These are phyloP conservation scores for Pseudogymnoascus sp. DNA, from an alignment of 2,329 filamentous ascomycete genomes.

Conservation along the genomic window DNA sequence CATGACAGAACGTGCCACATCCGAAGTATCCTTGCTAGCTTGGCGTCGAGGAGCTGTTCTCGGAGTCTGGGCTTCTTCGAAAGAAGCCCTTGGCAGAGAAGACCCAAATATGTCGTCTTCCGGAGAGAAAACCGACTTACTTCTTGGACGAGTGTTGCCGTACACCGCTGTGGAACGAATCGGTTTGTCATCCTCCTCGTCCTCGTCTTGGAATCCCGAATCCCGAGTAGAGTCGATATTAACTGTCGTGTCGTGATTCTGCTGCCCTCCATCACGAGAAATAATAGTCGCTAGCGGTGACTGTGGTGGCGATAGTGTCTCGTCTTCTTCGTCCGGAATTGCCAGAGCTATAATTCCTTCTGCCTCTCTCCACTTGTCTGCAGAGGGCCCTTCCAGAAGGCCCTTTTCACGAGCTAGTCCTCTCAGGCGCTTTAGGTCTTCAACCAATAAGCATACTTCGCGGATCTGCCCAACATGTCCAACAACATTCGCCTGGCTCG, in stretches of 20 bases:
- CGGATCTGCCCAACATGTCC: conserved; percentile 78
- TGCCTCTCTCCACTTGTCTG: conserved; percentile 67
- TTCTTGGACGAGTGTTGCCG: conserved; percentile 40
- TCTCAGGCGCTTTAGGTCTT: conserved; percentile 72
- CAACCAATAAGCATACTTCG: conserved; percentile 73
- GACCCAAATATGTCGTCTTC: conserved; percentile 59
- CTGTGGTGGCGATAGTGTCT: conserved; percentile 22
- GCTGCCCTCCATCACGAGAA: neutral
- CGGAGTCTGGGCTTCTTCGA: neutral
- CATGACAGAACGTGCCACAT: conserved; percentile 53
- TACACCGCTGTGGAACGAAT: conserved; percentile 42
- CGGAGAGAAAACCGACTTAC: conserved; percentile 56
- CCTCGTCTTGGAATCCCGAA: conserved; percentile 34
- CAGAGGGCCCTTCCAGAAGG: conserved; percentile 53
- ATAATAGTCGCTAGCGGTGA: conserved; percentile 19
- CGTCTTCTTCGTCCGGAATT: conserved; percentile 56
- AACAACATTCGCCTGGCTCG: conserved; percentile 73
- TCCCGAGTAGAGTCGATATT: conserved; percentile 41
- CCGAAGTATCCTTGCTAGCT: conserved; percentile 32
- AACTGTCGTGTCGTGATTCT: conserved; percentile 25
- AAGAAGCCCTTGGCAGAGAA: conserved; percentile 10
- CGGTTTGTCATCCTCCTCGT: conserved; percentile 38
- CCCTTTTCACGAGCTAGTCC: conserved; percentile 61
- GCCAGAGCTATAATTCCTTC: conserved; percentile 84
- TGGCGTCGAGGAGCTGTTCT: conserved; percentile 14